Evolutionary conservation across 306 rosid species (phyloP).

Genomic region (Vigna angularis): DNA sequence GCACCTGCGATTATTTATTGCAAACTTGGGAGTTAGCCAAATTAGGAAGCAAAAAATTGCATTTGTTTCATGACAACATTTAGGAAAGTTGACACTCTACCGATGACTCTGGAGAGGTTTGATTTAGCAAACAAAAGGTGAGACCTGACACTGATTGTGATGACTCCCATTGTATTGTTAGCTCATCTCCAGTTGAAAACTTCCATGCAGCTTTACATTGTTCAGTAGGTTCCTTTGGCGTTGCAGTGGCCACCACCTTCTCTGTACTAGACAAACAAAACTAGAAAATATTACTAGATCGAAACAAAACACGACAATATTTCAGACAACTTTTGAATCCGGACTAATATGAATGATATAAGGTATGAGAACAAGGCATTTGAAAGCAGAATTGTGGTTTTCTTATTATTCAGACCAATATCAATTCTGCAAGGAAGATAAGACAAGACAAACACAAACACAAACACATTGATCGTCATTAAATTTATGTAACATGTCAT

Average conservation of each 20-base stretch:
- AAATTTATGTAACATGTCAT: slow-evolving; percentile 21
- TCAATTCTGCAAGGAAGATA: slow-evolving; percentile 13
- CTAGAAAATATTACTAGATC: too few relatives aligned
- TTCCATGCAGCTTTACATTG: slow-evolving; percentile 77
- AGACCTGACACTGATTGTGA: slow-evolving; percentile 61
- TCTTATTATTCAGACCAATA: background rate
- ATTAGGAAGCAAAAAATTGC: slow-evolving; percentile 11
- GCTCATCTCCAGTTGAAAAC: slow-evolving; percentile 84
- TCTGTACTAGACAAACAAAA: slow-evolving; percentile 77
- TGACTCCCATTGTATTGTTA: slow-evolving; percentile 69
- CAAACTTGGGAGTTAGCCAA: slow-evolving; percentile 6
- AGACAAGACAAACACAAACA: slow-evolving; percentile 23
- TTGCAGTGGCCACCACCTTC: slow-evolving; percentile 88
- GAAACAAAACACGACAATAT: slow-evolving; percentile 39
- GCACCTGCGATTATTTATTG: slow-evolving; percentile 58
- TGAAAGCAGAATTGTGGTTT: background rate
- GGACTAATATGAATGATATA: background rate
- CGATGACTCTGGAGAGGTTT: slow-evolving; percentile 61
- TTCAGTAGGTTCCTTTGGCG: slow-evolving; percentile 75
- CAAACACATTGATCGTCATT: background rate
- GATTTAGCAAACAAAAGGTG: slow-evolving; percentile 62
- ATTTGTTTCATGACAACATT: slow-evolving; percentile 13
- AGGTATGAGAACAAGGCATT: background rate
- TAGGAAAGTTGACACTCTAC: slow-evolving; percentile 49
- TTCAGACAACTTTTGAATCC: slow-evolving; percentile 3